Evolutionary conservation across 2,329 filamentous ascomycete species (phyloP), one percentile per base, ranked within the genome.

Genomic region (Exserohilum turcica): DNA sequence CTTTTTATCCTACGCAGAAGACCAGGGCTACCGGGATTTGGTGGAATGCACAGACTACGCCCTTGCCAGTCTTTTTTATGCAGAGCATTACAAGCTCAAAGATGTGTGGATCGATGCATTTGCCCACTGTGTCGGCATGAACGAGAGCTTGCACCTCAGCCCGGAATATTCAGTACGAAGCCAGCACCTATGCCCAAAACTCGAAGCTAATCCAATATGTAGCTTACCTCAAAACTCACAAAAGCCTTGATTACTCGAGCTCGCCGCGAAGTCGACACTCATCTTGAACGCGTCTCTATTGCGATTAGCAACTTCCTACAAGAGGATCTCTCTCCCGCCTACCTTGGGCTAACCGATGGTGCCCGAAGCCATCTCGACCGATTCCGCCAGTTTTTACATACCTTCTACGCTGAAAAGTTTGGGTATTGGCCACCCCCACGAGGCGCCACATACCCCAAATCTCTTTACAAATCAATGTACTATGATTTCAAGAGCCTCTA

Each of bases 71-170:
- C 75, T 93, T 10, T 82, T 83, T 44, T 80, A 91, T 37, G 86
- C 88, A 2, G 90, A 93, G 65, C 77, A 80, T 18, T 87, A 86
- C 59, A 81, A 83, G 45, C 73, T 88, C 21, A 79, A 78, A 47
- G 80, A 85, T n/a, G 74, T 90, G 10, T 93, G 90, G 78, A 81
- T 86, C 9, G 83, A 90, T 64, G 86, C 90, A 0, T 91, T 92
- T 72, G 81, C 84, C 12, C 90, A 94, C 66, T 91, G 89, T 66
- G 87, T 88, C 31, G 90, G 90, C 37, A 92, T 93, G 89, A 83
- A 82, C 54, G 84, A 88, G 16, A 77, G 78, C 21, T 57, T 92
- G 5, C 76, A 79, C 35, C 65, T 74, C 5, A 83, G 81, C 59
- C 70, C 80, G 1, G 88, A 89, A 57, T 89, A 86, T 56, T 76